Evolutionary conservation across 1,139 yeast species (phyloP), one percentile per base, ranked within the genome.

Genomic region (Citeromyces hawaiiensis): DNA sequence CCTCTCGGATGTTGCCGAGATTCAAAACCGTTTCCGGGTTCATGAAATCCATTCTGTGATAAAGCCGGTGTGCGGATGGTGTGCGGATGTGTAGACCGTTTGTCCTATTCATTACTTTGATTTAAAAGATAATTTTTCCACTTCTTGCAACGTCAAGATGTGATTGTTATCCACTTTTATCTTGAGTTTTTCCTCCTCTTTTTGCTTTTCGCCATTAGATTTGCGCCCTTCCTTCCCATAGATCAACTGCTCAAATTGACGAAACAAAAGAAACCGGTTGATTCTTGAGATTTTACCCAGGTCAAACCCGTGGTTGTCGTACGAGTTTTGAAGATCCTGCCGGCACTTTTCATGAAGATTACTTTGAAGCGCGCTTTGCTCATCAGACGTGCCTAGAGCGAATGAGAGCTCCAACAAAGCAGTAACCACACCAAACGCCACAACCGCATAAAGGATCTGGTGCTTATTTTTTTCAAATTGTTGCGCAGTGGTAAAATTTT

Each of bases 1-100:
- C 83, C 45, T 73, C 76, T 47, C 98, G 77, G 51, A 91, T 91
- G 58, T 91, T 87, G 51, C 66, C 66, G 45, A 91, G 66, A 53
- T 86, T 74, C 43, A 91, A 70, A 7, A 87, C 96, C 0, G 94
- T 75, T 36, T 79, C 82, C 11, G 95, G 93, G 48, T 77, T 74
- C 59, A 74, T 70, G 57, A 88, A 88, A 59, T 91, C 94, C 96
- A 91, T 87, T 39, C 54, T 45, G 35, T 19, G 21, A 19, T 19
- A 19, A 19, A 19, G 21, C 21, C 21, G 21, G 4, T n/a, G n/a
- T n/a, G n/a, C n/a, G n/a, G n/a, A n/a, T n/a, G n/a, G n/a, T n/a
- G n/a, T n/a, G n/a, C n/a, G n/a, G n/a, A n/a, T n/a, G n/a, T n/a
- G n/a, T n/a, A n/a, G n/a, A n/a, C n/a, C n/a, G n/a, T n/a, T 19